phyloP scores from a whole-genome alignment of 164 flowering plant species.

The Platanus orientalis region DNA sequence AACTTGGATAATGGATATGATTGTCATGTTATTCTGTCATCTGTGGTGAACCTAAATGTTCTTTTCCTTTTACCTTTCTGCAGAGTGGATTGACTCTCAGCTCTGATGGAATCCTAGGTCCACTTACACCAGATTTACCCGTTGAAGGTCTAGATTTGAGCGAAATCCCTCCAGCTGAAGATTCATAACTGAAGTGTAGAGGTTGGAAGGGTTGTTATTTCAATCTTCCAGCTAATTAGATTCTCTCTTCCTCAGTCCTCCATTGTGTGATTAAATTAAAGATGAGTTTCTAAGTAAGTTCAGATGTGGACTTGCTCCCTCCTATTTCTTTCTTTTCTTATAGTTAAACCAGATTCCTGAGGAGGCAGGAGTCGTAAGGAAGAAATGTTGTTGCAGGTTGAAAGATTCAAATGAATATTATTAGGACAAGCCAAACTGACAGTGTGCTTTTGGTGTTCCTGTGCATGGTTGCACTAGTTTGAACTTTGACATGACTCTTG shows the following conservation, averaged over 20 bases:
- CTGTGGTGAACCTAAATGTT: too few relatives aligned
- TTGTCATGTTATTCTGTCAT: background rate
- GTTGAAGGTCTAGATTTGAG: conserved; percentile 65
- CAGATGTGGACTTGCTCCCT: too few relatives aligned
- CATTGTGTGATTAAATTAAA: background rate
- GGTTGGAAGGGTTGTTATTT: background rate
- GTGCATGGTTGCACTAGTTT: too few relatives aligned
- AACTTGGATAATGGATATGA: too few relatives aligned
- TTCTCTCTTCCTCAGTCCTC: background rate
- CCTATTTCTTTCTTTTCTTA: too few relatives aligned
- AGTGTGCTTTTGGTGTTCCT: too few relatives aligned
- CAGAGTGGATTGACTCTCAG: conserved; percentile 85
- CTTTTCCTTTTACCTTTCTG: conserved; percentile 8
- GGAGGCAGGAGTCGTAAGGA: too few relatives aligned
- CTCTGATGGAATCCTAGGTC: conserved; percentile 82
- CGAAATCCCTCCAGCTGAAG: conserved; percentile 54
- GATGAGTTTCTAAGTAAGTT: background rate
- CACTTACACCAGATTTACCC: conserved; percentile 57
- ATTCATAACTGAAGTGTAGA: conserved; percentile 12
- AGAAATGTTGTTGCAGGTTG: too few relatives aligned
- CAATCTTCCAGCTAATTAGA: background rate
- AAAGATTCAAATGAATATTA: too few relatives aligned
- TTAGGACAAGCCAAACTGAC: too few relatives aligned
- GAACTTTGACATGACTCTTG: too few relatives aligned
- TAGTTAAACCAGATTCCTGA: too few relatives aligned